Percentiles rank a stretch among this genome's conserved stretches.
Conservation (phyloP, 305 asterid genomes). For the Ilex paraguariensis region DNA sequence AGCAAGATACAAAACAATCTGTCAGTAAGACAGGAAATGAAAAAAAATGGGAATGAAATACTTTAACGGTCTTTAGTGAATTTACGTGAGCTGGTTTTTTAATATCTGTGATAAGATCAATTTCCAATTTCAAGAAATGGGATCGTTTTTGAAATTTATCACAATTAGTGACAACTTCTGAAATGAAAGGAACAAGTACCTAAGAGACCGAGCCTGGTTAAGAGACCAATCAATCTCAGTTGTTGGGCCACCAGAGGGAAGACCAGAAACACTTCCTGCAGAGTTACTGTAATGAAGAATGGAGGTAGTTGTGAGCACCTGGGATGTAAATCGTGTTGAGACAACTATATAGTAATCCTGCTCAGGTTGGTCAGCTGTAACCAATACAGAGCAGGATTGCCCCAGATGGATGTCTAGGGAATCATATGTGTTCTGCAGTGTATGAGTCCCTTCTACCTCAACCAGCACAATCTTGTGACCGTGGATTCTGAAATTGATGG, state of each 20-base stretch:
- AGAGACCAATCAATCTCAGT: slow-evolving; percentile 36
- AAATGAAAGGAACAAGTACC: slow-evolving; percentile 10
- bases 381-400: slow-evolving; percentile 32
- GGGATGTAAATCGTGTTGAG: slow-evolving; percentile 32
- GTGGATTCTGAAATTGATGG: slow-evolving; percentile 34
- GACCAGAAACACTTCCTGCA: slow-evolving; percentile 22
- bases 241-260: slow-evolving; percentile 32
- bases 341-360: slow-evolving; percentile 23
- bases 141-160: no score
- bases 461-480: slow-evolving; percentile 34
- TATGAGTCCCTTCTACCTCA: slow-evolving; percentile 38
- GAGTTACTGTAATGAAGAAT: slow-evolving; percentile 30
- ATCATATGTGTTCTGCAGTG: slow-evolving; percentile 28
- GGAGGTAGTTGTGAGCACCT: slow-evolving; percentile 28
- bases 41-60: no score
- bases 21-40: no score
- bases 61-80: no score
- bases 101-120: no score
- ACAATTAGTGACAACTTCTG: no score
- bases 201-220: slow-evolving; percentile 35
- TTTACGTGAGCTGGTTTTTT: no score
- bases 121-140: no score
- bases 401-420: slow-evolving; percentile 39
- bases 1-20: no score
- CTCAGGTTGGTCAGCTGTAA: slow-evolving; percentile 32